Conservation (phyloP, 257 asterid genomes). For the Lantana camara region DNA sequence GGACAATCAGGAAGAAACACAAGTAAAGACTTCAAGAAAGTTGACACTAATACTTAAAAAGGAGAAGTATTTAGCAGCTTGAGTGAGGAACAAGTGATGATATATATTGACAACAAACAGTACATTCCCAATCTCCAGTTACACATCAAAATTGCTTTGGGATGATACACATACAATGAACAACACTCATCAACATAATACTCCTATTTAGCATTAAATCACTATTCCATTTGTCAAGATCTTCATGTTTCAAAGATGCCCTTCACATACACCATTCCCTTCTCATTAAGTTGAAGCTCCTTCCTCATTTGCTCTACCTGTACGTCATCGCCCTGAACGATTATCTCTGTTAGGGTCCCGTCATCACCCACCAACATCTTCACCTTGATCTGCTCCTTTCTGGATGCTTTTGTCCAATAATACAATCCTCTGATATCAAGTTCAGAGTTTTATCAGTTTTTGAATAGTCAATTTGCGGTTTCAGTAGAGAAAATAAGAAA, state of each 20-base stretch:
- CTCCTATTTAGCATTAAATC: neutral
- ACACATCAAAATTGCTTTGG: slow-evolving; percentile 31
- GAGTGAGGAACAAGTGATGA: neutral
- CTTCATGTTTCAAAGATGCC: slow-evolving; percentile 81
- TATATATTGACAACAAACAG: slow-evolving; percentile 1
- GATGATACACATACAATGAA: neutral
- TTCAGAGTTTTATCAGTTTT: slow-evolving; percentile 1
- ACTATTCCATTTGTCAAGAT: neutral
- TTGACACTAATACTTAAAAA: no score
- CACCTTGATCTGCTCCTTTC: slow-evolving; percentile 95
- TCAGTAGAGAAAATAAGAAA: neutral
- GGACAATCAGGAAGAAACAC: no score
- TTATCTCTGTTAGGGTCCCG: slow-evolving; percentile 68
- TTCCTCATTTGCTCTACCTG: slow-evolving; percentile 86
- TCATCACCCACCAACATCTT: slow-evolving; percentile 66
- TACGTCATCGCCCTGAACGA: slow-evolving; percentile 88
- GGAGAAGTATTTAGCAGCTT: neutral
- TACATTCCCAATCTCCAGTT: slow-evolving; percentile 8
- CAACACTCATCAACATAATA: neutral
- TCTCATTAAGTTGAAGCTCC: slow-evolving; percentile 85
- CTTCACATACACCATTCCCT: slow-evolving; percentile 91
- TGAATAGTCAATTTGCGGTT: neutral
- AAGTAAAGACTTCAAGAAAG: no score
- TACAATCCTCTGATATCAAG: slow-evolving; percentile 67
- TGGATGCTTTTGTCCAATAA: slow-evolving; percentile 89